These are phyloP conservation scores for Pseudogymnoascus sp. DNA, from an alignment of 2,329 filamentous ascomycete genomes.

Conservation along the genomic window DNA sequence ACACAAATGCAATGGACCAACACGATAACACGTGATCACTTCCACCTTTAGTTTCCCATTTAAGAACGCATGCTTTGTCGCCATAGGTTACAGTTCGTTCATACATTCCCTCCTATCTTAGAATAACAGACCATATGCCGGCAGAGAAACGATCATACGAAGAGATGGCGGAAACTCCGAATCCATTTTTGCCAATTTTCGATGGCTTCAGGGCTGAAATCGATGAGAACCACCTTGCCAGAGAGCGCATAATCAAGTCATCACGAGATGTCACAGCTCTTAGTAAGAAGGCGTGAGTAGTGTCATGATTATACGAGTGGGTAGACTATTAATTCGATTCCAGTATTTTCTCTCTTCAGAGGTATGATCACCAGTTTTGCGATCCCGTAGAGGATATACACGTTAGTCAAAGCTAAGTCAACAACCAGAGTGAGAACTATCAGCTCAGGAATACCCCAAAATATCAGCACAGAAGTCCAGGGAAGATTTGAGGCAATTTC, in stretches of 20 bases:
- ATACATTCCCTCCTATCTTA: background rate
- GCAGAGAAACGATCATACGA: constrained; percentile 3
- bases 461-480: constrained; percentile 64
- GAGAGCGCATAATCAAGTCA: constrained; percentile 83
- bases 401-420: background rate
- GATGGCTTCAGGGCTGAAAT: constrained; percentile 78
- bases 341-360: constrained; percentile 79
- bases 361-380: constrained; percentile 43
- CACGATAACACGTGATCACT: constrained; percentile 4
- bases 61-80: background rate
- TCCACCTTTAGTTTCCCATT: background rate
- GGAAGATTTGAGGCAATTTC: constrained; percentile 66
- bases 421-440: constrained; percentile 55
- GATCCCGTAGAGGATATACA: background rate
- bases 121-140: background rate
- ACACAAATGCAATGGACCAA: background rate
- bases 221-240: constrained; percentile 88
- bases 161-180: constrained; percentile 7
- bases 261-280: constrained; percentile 87
- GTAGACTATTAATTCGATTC: constrained; percentile 21
- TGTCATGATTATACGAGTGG: constrained; percentile 9
- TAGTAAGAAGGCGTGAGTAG: constrained; percentile 90
- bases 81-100: background rate
- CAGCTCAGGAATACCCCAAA: constrained; percentile 56
- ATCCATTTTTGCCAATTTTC: constrained; percentile 67